These are phyloP conservation scores for Agaricus subrufescens DNA, from an alignment of 768 basidiomycete genomes.

Conservation along the genomic window DNA sequence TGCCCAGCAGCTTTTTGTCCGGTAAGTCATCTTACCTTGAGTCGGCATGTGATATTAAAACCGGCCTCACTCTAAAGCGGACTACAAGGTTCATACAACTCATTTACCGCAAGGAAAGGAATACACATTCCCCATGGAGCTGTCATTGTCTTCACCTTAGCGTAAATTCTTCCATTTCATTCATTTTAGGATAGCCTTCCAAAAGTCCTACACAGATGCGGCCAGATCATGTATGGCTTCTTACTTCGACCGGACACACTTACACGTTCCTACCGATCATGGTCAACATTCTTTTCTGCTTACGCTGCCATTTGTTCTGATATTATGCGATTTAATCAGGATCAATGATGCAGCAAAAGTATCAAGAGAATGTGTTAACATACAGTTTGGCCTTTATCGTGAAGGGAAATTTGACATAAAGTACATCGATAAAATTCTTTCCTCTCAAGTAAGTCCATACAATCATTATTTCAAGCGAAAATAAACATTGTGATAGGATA, in stretches of 20 bases:
- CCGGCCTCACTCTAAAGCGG: slow-evolving; percentile 44
- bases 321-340: slow-evolving; percentile 35
- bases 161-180: slow-evolving; percentile 35
- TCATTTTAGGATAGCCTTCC: neutral
- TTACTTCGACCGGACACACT: slow-evolving; percentile 80
- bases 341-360: slow-evolving; percentile 67
- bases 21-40: slow-evolving; percentile 39
- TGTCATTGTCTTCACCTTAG: slow-evolving; percentile 73
- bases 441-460: slow-evolving; percentile 35
- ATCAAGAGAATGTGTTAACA: slow-evolving; percentile 49
- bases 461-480: neutral
- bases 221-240: slow-evolving; percentile 82
- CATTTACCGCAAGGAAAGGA: slow-evolving; percentile 60
- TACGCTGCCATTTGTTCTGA: neutral
- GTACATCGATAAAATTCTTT: slow-evolving; percentile 53
- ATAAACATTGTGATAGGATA: slow-evolving; percentile 34
- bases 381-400: slow-evolving; percentile 59
- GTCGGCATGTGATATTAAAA: neutral
- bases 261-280: slow-evolving; percentile 67
- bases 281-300: slow-evolving; percentile 38
- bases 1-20: slow-evolving; percentile 86
- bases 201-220: slow-evolving; percentile 44
- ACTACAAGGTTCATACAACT: slow-evolving; percentile 86
- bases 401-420: slow-evolving; percentile 49
- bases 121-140: slow-evolving; percentile 80